A percentile compares a stretch with the other conserved stretches of the same genome.
phyloP scores from a whole-genome alignment of 371 early-diverging fungal species.

The Haplosporangium sp. region DNA sequence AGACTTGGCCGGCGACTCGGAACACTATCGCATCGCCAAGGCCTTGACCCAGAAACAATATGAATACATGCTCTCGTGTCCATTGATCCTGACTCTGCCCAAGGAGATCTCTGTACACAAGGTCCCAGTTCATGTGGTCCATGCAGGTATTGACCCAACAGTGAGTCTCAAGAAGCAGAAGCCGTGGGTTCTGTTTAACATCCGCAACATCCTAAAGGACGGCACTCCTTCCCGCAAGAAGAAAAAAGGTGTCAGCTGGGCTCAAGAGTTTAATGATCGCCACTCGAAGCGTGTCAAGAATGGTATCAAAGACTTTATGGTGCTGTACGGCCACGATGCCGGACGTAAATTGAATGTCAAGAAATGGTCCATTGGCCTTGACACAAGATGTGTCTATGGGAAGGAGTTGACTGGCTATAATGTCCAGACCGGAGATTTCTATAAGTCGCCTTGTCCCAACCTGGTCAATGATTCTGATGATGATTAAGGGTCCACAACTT shows the following conservation, averaged over 20 bases:
- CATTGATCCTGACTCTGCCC: slow-evolving; percentile 69
- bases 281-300: neutral
- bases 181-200: slow-evolving; percentile 68
- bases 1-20: slow-evolving; percentile 27
- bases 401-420: slow-evolving; percentile 61
- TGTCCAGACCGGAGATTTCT: slow-evolving; percentile 31
- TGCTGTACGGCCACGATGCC: slow-evolving; percentile 81
- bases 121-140: slow-evolving; percentile 67
- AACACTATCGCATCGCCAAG: slow-evolving; percentile 54
- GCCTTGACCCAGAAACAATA: slow-evolving; percentile 65
- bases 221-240: slow-evolving; percentile 56
- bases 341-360: slow-evolving; percentile 66
- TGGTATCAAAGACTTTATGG: slow-evolving; percentile 27
- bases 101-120: slow-evolving; percentile 19
- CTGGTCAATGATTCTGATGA: neutral
- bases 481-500: slow-evolving; percentile 1
- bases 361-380: slow-evolving; percentile 68
- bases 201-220: slow-evolving; percentile 53
- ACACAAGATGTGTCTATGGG: slow-evolving; percentile 79
- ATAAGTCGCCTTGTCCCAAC: slow-evolving; percentile 7
- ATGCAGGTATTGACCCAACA: slow-evolving; percentile 75
- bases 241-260: slow-evolving; percentile 64
- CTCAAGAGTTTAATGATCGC: slow-evolving; percentile 54
- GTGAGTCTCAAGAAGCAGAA: slow-evolving; percentile 57
- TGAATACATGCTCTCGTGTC: slow-evolving; percentile 67